These are phyloP conservation scores for Phaseolus coccineus DNA, from an alignment of 331 rosid species.

Conservation along the genomic window DNA sequence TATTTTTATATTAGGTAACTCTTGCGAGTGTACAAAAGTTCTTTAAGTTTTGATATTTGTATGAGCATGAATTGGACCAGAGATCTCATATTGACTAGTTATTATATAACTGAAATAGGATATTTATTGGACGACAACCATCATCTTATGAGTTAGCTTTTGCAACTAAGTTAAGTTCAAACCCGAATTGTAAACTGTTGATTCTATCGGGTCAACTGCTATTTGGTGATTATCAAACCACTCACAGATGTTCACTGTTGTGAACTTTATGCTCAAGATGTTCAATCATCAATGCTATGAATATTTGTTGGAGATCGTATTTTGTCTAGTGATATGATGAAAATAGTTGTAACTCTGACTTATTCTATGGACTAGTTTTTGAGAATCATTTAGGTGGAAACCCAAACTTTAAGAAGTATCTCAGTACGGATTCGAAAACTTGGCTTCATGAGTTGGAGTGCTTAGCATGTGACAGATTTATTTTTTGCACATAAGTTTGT, in stretches of 20 bases:
- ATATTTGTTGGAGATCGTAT: background rate
- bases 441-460: conserved; percentile 23
- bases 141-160: background rate
- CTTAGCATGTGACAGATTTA: background rate
- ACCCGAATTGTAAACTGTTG: no score
- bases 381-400: background rate
- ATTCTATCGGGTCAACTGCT: no score
- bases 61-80: background rate
- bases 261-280: background rate
- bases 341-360: background rate
- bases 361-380: background rate
- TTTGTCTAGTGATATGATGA: background rate
- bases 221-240: background rate
- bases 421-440: conserved; percentile 26
- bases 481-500: background rate
- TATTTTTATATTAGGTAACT: no score
- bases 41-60: background rate
- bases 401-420: background rate
- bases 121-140: background rate
- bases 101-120: background rate
- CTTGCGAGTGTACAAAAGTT: no score
- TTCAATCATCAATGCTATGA: background rate
- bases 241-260: background rate
- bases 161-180: background rate
- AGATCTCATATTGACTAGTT: background rate